Base-by-base conservation (phyloP, 2,329 filamentous ascomycete species). In the Chrysoporthe austroafricana region DNA sequence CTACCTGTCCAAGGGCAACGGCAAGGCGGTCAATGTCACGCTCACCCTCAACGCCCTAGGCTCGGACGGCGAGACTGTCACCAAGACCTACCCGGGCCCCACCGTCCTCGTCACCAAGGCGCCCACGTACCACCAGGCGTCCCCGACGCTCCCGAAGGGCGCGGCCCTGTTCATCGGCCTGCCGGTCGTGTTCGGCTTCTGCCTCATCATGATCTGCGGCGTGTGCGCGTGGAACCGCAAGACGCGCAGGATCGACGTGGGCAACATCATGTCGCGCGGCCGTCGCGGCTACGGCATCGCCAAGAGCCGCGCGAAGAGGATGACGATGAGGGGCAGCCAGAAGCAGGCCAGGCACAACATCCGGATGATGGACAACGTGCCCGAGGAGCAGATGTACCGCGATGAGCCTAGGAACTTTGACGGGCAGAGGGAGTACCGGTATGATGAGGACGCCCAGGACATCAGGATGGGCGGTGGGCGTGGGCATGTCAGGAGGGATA, bases 151-250 rank as follows among this genome's bases (percentile, higher is more conserved):
- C 6, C 78, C 81, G 18, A 73, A 74, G 39, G 77, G 81, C 61
- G 71, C 78, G 11, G 83, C 81, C 39, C 77, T 88, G 57, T 80
- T 81, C 73, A 85, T 89, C 71, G 86, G 82, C 16, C 78, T 88
- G 6, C 86, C 86, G 21, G 76, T 79, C 64, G 77, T 85, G 26
- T 75, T 86, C n/a, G 82, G 81, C 62, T 78, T 82, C 73, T 76
- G 86, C 64, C 60, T 79, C 54, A 69, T 87, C 61, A 78, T 85
- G 70, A 68, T 87, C 72, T 56, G 89, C 78, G 80, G 89, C 77
- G 74, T 88, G 77, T 81, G 84, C 78, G 64, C 90, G 80, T 87
- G 82, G 81, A 86, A 87, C 76, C 79, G 81, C 65, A 80, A 82
- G 72, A 76, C 79, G n/a, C 81, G 86, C 66, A 75, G 75, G 69